These are phyloP conservation scores for Miamiensis avidus DNA, from an alignment of 169 alveolate species.

Conservation along the genomic window DNA sequence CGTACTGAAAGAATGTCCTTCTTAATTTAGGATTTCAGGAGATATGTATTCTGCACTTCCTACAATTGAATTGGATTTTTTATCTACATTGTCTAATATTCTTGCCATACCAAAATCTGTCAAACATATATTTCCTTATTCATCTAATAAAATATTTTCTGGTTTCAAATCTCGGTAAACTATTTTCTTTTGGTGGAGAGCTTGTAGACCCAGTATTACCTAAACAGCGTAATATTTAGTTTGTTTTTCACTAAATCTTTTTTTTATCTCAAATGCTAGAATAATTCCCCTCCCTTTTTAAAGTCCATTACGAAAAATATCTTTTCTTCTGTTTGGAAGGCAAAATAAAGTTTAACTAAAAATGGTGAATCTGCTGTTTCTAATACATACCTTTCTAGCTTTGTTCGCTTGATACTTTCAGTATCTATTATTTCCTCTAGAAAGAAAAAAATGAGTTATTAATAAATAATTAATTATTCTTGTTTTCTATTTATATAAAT, in stretches of 20 bases:
- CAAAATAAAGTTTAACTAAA: constrained; percentile 78
- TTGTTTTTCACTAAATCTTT: constrained; percentile 34
- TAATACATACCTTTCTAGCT: constrained; percentile 80
- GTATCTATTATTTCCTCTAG: neutral
- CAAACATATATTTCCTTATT: constrained; percentile 65
- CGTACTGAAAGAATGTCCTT: neutral
- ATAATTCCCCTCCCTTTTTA: constrained; percentile 47
- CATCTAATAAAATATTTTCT: constrained; percentile 75
- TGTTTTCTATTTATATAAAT: no score
- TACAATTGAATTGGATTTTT: constrained; percentile 9
- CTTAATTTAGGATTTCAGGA: constrained; percentile 14
- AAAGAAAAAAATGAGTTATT: no score
- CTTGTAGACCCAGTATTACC: constrained; percentile 65
- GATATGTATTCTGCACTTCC: constrained; percentile 27
- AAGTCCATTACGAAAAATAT: constrained; percentile 73
- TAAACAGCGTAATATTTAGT: constrained; percentile 66
- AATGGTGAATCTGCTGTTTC: constrained; percentile 78
- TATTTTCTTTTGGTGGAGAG: constrained; percentile 65
- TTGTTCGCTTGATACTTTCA: neutral
- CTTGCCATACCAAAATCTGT: constrained; percentile 81
- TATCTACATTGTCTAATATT: neutral
- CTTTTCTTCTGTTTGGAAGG: constrained; percentile 78
- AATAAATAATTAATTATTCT: no score
- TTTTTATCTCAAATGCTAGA: constrained; percentile 31
- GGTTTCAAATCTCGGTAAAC: constrained; percentile 78